These are phyloP conservation scores for Salvia rosmarinus DNA, from an alignment of 257 asterid genomes.

Conservation along the genomic window DNA sequence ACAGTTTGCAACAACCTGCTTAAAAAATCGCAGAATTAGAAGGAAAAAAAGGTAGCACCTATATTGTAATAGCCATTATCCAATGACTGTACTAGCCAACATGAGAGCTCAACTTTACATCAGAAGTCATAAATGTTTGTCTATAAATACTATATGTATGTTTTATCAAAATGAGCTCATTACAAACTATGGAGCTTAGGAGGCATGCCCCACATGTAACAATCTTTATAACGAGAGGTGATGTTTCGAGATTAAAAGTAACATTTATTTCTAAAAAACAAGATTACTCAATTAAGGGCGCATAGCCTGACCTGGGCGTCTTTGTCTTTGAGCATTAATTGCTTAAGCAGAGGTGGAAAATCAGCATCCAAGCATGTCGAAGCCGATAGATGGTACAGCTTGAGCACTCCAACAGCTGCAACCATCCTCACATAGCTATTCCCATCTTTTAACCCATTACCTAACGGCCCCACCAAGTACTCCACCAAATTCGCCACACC, in stretches of 20 bases:
- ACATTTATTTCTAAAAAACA: conserved; percentile 1
- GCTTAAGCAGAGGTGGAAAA: conserved; percentile 80
- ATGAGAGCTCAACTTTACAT: conserved; percentile 2
- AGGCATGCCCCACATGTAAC: not conserved
- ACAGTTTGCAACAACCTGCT: conserved; percentile 92
- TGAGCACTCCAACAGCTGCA: conserved; percentile 88
- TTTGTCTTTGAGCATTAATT: conserved; percentile 87
- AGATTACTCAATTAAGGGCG: conserved; percentile 13
- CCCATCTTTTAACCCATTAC: conserved; percentile 86
- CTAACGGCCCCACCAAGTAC: conserved; percentile 93
- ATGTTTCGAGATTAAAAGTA: conserved; percentile 20
- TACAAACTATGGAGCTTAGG: not conserved
- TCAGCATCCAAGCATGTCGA: conserved; percentile 95
- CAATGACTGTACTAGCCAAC: conserved; percentile 1
- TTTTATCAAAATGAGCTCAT: not conserved
- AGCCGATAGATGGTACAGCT: conserved; percentile 84
- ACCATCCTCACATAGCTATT: conserved; percentile 89
- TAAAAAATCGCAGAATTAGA: conserved; percentile 27
- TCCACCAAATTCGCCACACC: conserved; percentile 96
- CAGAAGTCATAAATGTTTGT: conserved; percentile 20
- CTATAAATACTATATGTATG: conserved; percentile 2
- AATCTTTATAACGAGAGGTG: not conserved
- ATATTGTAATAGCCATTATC: not conserved
- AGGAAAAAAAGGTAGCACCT: conserved; percentile 12
- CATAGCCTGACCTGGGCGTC: conserved; percentile 79